Evolutionary conservation across 108 stramenopile genomes (phyloP).

Genomic region (Cylindrotheca closterium): DNA sequence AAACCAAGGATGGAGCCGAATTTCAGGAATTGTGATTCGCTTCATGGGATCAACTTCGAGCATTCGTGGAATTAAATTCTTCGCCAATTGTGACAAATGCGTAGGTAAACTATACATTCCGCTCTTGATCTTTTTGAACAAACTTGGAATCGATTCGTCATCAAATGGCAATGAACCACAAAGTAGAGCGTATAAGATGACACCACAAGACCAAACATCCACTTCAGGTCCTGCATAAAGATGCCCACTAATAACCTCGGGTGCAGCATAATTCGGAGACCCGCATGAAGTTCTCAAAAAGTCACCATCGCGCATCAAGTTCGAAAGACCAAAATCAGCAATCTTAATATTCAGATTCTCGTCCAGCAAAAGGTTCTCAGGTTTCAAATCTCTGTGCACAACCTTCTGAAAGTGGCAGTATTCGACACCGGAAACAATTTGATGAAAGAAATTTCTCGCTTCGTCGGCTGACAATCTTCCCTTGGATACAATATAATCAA

Average conservation of each 20-base stretch:
- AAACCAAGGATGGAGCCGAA: conserved; percentile 97
- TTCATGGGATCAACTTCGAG: conserved; percentile 99
- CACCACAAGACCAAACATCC: conserved; percentile 98
- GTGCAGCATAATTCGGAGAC: conserved; percentile 99
- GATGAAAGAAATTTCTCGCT: conserved; percentile 98
- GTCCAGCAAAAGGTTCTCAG: conserved; percentile 95
- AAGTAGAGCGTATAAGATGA: conserved; percentile 98
- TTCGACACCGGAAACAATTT: conserved; percentile 97
- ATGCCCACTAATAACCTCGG: conserved; percentile 98
- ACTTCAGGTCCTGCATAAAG: conserved; percentile 99
- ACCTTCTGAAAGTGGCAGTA: conserved; percentile 99
- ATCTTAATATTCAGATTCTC: conserved; percentile 96
- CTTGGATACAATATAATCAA: conserved; percentile 98
- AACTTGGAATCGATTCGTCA: conserved; percentile 98
- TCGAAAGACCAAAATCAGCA: conserved; percentile 99
- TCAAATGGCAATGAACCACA: conserved; percentile 99
- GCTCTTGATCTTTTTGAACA: conserved; percentile 99
- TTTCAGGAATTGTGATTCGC: conserved; percentile 96
- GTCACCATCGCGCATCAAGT: conserved; percentile 98
- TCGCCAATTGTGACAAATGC: conserved; percentile 91
- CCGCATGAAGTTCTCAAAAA: conserved; percentile 97
- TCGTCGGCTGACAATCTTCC: conserved; percentile 94
- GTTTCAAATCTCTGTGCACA: conserved; percentile 98
- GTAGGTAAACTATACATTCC: conserved; percentile 97
- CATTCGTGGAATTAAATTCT: conserved; percentile 98